Conservation (phyloP, 164 flowering plant species). For the Echeveria elegans region DNA sequence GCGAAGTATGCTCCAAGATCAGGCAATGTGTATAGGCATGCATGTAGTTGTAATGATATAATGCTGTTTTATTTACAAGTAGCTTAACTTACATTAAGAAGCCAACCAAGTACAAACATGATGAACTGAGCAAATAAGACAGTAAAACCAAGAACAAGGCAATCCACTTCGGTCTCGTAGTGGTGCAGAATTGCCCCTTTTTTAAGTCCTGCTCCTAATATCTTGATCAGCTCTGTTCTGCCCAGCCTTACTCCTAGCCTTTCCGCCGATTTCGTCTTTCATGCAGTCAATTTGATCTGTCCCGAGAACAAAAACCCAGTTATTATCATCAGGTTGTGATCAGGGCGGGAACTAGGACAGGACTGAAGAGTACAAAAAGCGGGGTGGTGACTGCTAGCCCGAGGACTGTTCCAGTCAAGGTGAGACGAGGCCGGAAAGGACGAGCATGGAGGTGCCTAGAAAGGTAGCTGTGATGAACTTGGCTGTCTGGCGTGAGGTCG, state of each 20-base stretch:
- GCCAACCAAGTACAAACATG: neutral
- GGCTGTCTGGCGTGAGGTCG: conserved; percentile 20
- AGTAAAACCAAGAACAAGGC: neutral
- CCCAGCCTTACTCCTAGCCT: neutral
- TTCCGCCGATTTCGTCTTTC: conserved; percentile 1
- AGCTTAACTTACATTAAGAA: neutral
- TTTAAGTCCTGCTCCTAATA: neutral
- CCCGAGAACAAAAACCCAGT: conserved; percentile 37
- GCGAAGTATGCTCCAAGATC: too few species aligned
- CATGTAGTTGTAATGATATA: too few species aligned
- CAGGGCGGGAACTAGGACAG: conserved; percentile 48
- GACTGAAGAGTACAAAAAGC: conserved; percentile 41
- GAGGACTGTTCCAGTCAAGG: conserved; percentile 37
- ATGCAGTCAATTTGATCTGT: neutral
- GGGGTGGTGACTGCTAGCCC: conserved; percentile 40
- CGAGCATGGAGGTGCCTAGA: conserved; percentile 23
- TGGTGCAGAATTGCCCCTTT: neutral
- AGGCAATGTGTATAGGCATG: too few species aligned
- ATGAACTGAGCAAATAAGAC: neutral
- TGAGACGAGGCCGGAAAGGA: conserved; percentile 39
- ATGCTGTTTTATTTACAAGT: neutral
- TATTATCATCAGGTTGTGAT: conserved; percentile 19
- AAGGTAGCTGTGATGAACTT: conserved; percentile 31
- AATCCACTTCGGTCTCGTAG: neutral
- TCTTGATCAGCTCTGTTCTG: conserved; percentile 4